A percentile compares a stretch with the other conserved stretches of the same genome.
phyloP scores from a whole-genome alignment of 441 rosid genomes.

The Arabidopsis hybrid region DNA sequence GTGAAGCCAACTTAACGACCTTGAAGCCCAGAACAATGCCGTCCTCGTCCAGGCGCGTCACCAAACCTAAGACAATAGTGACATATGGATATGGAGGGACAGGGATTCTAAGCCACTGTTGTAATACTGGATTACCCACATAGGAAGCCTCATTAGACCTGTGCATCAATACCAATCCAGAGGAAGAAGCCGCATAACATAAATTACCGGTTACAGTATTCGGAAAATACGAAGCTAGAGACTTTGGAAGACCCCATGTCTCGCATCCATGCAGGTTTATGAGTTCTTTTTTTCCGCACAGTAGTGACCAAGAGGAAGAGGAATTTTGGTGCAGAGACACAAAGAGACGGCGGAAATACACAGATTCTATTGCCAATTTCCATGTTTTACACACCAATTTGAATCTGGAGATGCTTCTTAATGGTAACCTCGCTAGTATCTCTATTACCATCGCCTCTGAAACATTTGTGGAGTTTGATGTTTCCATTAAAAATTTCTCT shows the following conservation, averaged over 20 bases:
- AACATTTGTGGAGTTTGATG: no score
- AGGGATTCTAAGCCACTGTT: neutral
- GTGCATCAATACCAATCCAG: neutral
- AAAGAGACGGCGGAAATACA: neutral
- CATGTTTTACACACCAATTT: neutral
- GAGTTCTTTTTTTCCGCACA: neutral
- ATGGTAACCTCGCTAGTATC: neutral
- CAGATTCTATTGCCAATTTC: neutral
- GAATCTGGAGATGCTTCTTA: neutral
- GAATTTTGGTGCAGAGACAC: neutral
- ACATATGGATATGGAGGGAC: no score
- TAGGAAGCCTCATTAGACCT: no score
- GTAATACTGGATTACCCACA: neutral
- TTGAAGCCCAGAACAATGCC: neutral
- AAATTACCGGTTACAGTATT: no score
- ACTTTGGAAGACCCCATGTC: neutral
- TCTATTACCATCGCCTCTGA: neutral
- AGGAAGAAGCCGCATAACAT: no score
- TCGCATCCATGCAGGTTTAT: neutral
- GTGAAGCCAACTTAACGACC: neutral
- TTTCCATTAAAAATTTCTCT: neutral
- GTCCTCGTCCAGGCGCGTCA: neutral
- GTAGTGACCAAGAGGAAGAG: neutral
- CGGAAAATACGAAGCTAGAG: neutral
- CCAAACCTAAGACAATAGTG: neutral